A percentile compares a stretch with the other conserved stretches of the same genome.
phyloP scores from a whole-genome alignment of 345 rosid species.

The Xanthoceras sorbifolium region DNA sequence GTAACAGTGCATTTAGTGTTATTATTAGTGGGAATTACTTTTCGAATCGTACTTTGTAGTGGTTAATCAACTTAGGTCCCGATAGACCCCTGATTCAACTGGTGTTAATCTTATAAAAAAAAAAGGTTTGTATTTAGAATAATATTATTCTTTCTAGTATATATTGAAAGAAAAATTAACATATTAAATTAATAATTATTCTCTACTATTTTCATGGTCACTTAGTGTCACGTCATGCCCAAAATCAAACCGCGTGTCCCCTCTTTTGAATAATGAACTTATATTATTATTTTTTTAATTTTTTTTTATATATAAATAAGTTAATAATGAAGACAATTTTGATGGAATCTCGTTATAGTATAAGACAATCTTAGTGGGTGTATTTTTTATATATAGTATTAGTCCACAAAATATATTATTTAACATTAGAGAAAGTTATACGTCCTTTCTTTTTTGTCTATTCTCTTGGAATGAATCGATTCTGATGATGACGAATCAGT shows the following conservation, averaged over 20 bases:
- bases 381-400: not conserved
- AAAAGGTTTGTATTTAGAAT: no score
- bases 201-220: slow-evolving; percentile 18
- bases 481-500: not conserved
- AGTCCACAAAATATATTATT: slow-evolving; percentile 9
- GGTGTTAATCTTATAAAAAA: no score
- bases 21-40: no score
- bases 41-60: no score
- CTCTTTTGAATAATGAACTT: slow-evolving; percentile 10
- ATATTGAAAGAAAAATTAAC: not conserved
- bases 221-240: slow-evolving; percentile 41
- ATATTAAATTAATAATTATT: no score
- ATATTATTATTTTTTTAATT: not conserved
- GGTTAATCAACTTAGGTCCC: no score
- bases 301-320: slow-evolving; percentile 9
- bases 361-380: slow-evolving; percentile 23
- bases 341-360: slow-evolving; percentile 21
- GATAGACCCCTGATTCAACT: no score
- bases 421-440: not conserved
- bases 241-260: slow-evolving; percentile 20
- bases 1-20: not conserved
- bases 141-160: no score
- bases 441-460: slow-evolving; percentile 24
- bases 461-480: slow-evolving; percentile 23
- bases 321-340: slow-evolving; percentile 18